These are phyloP conservation scores for Boletellus sp. DNA, from an alignment of 768 basidiomycete genomes.

Conservation along the genomic window DNA sequence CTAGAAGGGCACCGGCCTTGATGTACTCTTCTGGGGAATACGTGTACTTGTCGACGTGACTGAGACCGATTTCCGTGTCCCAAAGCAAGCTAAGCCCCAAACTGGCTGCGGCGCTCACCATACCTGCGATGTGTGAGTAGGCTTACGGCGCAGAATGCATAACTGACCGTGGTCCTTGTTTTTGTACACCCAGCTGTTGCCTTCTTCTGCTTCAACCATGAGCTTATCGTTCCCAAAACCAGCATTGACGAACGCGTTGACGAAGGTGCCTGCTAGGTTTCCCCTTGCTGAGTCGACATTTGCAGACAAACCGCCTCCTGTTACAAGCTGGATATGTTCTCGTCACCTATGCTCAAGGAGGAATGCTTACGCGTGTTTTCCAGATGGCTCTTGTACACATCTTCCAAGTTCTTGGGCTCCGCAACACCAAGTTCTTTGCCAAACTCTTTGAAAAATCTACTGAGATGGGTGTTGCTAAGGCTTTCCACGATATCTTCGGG, in stretches of 20 bases:
- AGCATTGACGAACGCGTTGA: constrained; percentile 98
- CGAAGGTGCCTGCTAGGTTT: constrained; percentile 94
- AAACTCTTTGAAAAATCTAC: constrained; percentile 81
- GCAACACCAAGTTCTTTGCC: constrained; percentile 90
- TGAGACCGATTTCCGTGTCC: constrained; percentile 93
- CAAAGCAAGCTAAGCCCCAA: constrained; percentile 90
- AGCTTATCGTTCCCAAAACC: constrained; percentile 98
- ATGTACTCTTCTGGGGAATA: constrained; percentile 96
- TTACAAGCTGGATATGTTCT: neutral
- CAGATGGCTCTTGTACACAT: constrained; percentile 95
- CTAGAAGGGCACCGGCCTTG: constrained; percentile 95
- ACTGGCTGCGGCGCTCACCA: constrained; percentile 95
- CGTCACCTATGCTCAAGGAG: neutral
- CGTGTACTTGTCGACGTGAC: constrained; percentile 95
- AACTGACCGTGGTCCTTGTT: constrained; percentile 92
- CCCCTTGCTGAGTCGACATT: constrained; percentile 91
- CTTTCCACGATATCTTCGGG: constrained; percentile 82
- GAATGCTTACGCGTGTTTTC: constrained; percentile 75
- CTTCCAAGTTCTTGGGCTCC: constrained; percentile 90
- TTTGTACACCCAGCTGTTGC: constrained; percentile 99
- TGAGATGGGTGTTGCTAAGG: constrained; percentile 81
- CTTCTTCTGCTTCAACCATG: constrained; percentile 95
- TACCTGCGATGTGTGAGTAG: constrained; percentile 47
- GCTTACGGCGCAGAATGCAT: neutral
- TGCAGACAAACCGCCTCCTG: constrained; percentile 63